phyloP scores from a whole-genome alignment of 345 rosid genomes.

The Salix viminalis region DNA sequence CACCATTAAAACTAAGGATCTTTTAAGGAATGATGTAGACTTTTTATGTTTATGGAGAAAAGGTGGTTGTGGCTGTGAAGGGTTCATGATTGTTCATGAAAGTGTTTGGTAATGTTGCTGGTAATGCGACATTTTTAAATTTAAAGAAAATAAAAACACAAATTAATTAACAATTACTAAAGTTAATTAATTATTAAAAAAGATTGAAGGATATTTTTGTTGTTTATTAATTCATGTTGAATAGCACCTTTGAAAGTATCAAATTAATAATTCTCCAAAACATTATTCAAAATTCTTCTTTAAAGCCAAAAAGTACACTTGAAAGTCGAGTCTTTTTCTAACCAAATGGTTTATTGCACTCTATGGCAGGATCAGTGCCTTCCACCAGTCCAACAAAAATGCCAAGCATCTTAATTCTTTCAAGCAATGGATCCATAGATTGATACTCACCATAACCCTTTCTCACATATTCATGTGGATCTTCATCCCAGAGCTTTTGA shows the following conservation, averaged over 20 bases:
- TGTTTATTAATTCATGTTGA: neutral
- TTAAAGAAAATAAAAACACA: neutral
- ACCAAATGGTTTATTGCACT: neutral
- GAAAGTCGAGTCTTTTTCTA: neutral
- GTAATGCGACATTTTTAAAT: neutral
- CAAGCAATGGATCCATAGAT: neutral
- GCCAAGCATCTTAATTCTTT: neutral
- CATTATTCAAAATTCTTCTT: neutral
- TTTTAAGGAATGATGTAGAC: no score
- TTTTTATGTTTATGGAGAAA: neutral
- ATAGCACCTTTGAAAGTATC: neutral
- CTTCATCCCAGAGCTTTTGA: conserved; percentile 99
- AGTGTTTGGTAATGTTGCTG: neutral
- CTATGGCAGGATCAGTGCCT: neutral
- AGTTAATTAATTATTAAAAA: neutral
- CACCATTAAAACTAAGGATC: neutral
- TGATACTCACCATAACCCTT: conserved; percentile 92
- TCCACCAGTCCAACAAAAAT: neutral
- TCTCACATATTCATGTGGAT: conserved; percentile 98
- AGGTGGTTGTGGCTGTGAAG: neutral
- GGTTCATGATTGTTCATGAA: neutral
- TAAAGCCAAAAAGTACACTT: neutral
- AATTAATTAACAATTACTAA: no score
- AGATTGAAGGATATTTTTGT: neutral
- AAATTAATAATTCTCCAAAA: neutral